Evolutionary conservation across 2,329 filamentous ascomycete species (phyloP), one percentile per base, ranked within the genome.

Genomic region (Fusarium albosuccineum): DNA sequence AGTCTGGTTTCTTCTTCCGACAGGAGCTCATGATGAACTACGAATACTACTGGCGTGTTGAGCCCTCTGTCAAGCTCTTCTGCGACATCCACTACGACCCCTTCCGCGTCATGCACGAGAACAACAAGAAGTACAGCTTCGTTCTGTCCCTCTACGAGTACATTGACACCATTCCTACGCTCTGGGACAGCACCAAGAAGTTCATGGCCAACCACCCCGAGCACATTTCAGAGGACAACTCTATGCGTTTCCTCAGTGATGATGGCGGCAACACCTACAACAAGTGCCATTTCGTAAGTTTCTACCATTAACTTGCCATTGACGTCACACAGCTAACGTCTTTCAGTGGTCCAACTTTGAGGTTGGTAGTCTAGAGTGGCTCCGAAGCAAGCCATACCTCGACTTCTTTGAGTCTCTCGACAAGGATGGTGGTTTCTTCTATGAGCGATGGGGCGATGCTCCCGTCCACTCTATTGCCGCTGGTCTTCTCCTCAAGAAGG

Each of bases 31-130:
- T 99, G 92, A 82, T 92, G 79, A 94, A 98, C 78, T 99, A 97
- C 81, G 96, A 99, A 77, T 99, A 93, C 88, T 99, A 99, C 87
- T 99, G 96, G 96, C 93, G 97, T 72, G 96, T 99, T 13, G 96
- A 99, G 86, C 96, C 96, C 73, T 96, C 92, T 81, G 90, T 99
- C 77, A 92, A 98, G 84, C 91, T 99, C 65, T 97, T 89, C 86
- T 99, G 96, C 82, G 96, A 99, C 77, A 87, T 99, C 75, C 87
- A 93, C 80, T 97, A 97, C 80, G 96, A 99, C 76, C 92, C 96
- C 8, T 99, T 99, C 90, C 93, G 93, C 68, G 94, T 89, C 83
- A 97, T 99, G 94, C 90, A 91, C 73, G 94, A 98, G 77, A 90
- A 97, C 81, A 91, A 92, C 79, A 99, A 98, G 85, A 98, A 97